Percentiles rank a stretch among this genome's conserved stretches.
Conservation (phyloP, 176 grass and related monocot species). For the Oryza officinalis region DNA sequence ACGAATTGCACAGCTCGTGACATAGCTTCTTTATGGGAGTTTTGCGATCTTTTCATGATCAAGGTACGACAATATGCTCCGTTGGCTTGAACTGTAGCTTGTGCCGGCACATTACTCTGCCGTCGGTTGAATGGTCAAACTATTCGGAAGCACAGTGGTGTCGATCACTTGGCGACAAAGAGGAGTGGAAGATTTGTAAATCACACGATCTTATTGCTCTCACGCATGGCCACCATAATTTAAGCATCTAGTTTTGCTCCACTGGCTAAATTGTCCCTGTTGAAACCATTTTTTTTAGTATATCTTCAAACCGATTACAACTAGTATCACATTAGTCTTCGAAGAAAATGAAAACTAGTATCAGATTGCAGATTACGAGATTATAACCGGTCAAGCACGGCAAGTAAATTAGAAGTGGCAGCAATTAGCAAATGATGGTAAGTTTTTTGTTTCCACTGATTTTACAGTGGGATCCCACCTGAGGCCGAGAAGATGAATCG, state of each 20-base stretch:
- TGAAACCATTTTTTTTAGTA: too few relatives aligned
- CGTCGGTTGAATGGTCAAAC: background rate
- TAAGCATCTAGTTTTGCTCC: too few relatives aligned
- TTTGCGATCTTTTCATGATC: conserved; percentile 1
- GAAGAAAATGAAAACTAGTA: too few relatives aligned
- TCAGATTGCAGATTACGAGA: too few relatives aligned
- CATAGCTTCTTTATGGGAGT: too few relatives aligned
- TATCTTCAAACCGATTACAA: too few relatives aligned
- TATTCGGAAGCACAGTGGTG: background rate
- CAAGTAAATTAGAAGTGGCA: too few relatives aligned
- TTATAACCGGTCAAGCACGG: too few relatives aligned
- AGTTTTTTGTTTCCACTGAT: background rate
- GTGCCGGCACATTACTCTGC: background rate
- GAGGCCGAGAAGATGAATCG: background rate
- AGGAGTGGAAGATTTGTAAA: background rate
- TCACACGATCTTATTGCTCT: background rate
- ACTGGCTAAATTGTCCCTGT: too few relatives aligned
- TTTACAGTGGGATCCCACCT: background rate
- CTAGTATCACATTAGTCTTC: too few relatives aligned
- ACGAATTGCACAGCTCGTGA: background rate
- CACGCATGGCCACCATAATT: background rate
- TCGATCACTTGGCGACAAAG: background rate
- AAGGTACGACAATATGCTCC: too few relatives aligned
- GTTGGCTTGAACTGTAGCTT: too few relatives aligned
- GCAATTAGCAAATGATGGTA: background rate